Conservation (phyloP, 1,139 yeast genomes). For the Debaryomyces robertsiae region DNA sequence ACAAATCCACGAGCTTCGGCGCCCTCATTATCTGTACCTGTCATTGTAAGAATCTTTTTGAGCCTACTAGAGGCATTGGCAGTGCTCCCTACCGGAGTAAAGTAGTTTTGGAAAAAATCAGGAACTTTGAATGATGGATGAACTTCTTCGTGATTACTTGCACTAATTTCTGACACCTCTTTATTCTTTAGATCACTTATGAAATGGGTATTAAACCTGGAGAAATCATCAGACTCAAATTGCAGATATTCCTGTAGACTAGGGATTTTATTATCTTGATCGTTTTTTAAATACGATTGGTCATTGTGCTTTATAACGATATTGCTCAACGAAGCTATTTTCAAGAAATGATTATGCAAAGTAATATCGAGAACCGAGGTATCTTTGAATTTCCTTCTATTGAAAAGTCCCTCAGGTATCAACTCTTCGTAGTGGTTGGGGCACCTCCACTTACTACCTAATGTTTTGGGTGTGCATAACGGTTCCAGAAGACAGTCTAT, state of each 20-base stretch:
- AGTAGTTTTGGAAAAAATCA: slow-evolving; percentile 41
- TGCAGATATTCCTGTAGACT: slow-evolving; percentile 36
- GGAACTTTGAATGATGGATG: slow-evolving; percentile 43
- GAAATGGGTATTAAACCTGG: slow-evolving; percentile 18
- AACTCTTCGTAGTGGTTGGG: slow-evolving; percentile 80
- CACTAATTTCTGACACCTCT: slow-evolving; percentile 18
- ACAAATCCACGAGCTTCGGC: slow-evolving; percentile 42
- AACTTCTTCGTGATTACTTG: slow-evolving; percentile 25
- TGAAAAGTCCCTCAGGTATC: slow-evolving; percentile 34
- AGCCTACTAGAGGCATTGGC: slow-evolving; percentile 44
- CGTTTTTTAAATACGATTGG: slow-evolving; percentile 50
- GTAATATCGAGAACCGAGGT: slow-evolving; percentile 57
- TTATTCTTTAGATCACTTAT: slow-evolving; percentile 11
- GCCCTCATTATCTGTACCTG: slow-evolving; percentile 30
- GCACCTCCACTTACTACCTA: slow-evolving; percentile 90
- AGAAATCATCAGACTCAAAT: slow-evolving; percentile 30
- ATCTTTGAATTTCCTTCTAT: slow-evolving; percentile 54
- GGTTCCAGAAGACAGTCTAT: slow-evolving; percentile 86
- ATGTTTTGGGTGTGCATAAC: slow-evolving; percentile 68
- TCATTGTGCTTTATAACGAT: slow-evolving; percentile 69
- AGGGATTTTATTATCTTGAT: slow-evolving; percentile 20
- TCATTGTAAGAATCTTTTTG: slow-evolving; percentile 40
- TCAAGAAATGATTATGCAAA: slow-evolving; percentile 37
- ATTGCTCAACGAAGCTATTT: slow-evolving; percentile 49
- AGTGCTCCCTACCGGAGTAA: slow-evolving; percentile 45